Evolutionary conservation across 495 filamentous ascomycete genomes (phyloP).

Genomic region (Aspergillus indologenus): DNA sequence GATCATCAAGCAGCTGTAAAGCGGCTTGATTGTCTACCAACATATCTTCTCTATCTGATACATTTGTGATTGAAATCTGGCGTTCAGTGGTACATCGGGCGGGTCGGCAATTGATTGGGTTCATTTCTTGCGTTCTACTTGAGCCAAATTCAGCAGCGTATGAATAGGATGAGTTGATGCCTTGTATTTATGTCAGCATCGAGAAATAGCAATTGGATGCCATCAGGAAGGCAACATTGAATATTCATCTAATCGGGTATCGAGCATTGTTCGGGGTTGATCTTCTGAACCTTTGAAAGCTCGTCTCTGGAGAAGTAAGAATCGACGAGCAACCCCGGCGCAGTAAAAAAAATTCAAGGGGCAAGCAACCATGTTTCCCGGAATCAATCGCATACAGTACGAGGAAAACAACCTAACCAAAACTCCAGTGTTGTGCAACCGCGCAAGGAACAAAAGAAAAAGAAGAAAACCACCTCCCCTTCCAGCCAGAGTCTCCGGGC

Average conservation of each 20-base stretch:
- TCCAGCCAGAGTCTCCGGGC: background rate
- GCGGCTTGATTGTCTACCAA: conserved; percentile 1
- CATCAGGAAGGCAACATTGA: background rate
- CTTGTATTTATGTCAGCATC: background rate
- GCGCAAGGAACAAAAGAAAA: conserved; percentile 3
- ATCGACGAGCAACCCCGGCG: conserved; percentile 9
- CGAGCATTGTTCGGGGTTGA: conserved; percentile 5
- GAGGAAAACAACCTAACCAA: conserved; percentile 8
- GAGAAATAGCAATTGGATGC: conserved; percentile 6
- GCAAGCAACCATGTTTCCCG: conserved; percentile 1
- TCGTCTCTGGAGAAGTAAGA: background rate
- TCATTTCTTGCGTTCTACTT: conserved; percentile 3
- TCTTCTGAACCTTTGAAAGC: background rate
- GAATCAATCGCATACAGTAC: conserved; percentile 1
- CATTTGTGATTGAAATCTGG: conserved; percentile 9
- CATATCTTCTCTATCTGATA: background rate
- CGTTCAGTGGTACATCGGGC: conserved; percentile 13
- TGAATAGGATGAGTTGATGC: conserved; percentile 6
- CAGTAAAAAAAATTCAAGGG: conserved; percentile 1
- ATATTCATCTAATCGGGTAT: conserved; percentile 12
- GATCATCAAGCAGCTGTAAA: conserved; percentile 61
- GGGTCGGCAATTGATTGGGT: background rate
- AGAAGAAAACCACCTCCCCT: background rate
- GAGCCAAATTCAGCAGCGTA: background rate
- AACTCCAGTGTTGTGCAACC: conserved; percentile 22